Conservation (phyloP, 2,329 filamentous ascomycete genomes). For the Xylariaceae sp. region DNA sequence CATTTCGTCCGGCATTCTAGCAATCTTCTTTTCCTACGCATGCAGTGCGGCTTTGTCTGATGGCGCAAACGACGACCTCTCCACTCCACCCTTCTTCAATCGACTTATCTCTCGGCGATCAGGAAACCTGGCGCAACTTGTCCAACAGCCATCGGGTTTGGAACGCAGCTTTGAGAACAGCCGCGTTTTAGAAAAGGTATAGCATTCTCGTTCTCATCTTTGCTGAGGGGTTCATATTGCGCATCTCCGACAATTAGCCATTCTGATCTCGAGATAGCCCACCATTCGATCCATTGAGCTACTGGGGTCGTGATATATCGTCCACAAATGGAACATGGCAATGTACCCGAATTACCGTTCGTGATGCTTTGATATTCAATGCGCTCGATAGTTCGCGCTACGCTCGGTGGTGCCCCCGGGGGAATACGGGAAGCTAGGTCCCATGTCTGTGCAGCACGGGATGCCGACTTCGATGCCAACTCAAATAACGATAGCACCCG, state of each 20-base stretch:
- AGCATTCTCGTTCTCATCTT: slow-evolving; percentile 11
- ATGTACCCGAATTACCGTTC: slow-evolving; percentile 38
- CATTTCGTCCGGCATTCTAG: too few relatives aligned
- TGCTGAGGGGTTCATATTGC: slow-evolving; percentile 10
- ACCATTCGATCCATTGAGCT: slow-evolving; percentile 60
- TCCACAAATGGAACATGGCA: slow-evolving; percentile 48
- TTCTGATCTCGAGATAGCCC: slow-evolving; percentile 34
- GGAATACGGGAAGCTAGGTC: slow-evolving; percentile 42
- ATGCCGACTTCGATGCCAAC: slow-evolving; percentile 43
- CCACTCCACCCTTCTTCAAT: too few relatives aligned
- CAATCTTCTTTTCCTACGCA: too few relatives aligned
- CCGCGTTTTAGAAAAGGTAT: slow-evolving; percentile 25
- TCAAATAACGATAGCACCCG: slow-evolving; percentile 48
- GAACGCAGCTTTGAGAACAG: slow-evolving; percentile 18
- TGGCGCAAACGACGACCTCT: not conserved
- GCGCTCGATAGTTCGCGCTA: slow-evolving; percentile 38
- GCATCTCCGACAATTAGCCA: not conserved
- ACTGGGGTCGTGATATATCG: slow-evolving; percentile 45
- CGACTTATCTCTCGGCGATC: not conserved
- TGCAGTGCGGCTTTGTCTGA: not conserved
- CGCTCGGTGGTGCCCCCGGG: slow-evolving; percentile 34
- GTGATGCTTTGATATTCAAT: slow-evolving; percentile 38
- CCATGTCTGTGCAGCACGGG: slow-evolving; percentile 37
- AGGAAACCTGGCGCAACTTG: slow-evolving; percentile 9
- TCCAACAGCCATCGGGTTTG: slow-evolving; percentile 8